Evolutionary conservation across 139 green algal genomes (phyloP).

Genomic region (Prasinococcaceae sp.): DNA sequence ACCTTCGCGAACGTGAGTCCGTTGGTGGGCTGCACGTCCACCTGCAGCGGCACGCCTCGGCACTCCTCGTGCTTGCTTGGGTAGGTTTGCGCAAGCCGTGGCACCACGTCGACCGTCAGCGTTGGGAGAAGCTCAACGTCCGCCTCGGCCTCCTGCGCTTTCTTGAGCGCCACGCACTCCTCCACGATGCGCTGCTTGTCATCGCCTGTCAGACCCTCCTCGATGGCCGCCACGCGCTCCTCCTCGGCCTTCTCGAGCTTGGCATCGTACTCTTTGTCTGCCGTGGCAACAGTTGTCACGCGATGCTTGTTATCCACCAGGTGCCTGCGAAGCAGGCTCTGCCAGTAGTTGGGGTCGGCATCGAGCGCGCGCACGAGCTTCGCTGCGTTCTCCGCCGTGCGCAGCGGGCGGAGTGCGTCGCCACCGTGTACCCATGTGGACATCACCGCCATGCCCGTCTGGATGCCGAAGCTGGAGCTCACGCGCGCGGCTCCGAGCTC

Average conservation of each 20-base stretch:
- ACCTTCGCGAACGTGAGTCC: conserved; percentile 7
- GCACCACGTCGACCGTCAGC: conserved; percentile 6
- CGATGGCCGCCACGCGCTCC: conserved; percentile 6
- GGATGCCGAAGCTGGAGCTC: conserved; percentile 7
- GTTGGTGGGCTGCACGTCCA: conserved; percentile 18
- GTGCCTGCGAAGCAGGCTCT: conserved; percentile 6
- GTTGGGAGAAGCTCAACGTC: conserved; percentile 4
- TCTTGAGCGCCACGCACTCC: not conserved
- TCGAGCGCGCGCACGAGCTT: conserved; percentile 4
- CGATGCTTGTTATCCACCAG: conserved; percentile 15
- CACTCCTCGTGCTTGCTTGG: too few species aligned
- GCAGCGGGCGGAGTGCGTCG: conserved; percentile 7
- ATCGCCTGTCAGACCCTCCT: conserved; percentile 1
- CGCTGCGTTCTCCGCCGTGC: conserved; percentile 1
- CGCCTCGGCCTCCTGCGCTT: conserved; percentile 3
- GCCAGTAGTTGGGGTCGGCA: conserved; percentile 11
- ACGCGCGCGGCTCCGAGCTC: conserved; percentile 9
- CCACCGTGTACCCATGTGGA: conserved; percentile 17
- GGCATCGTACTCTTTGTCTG: conserved; percentile 11
- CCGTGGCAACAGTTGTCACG: not conserved
- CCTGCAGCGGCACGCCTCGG: conserved; percentile 3
- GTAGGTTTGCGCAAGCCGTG: too few species aligned
- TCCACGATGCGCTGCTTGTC: conserved; percentile 9
- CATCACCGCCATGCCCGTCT: conserved; percentile 2
- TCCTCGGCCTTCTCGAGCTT: conserved; percentile 17